These are phyloP conservation scores for Erigeron philadelphicus DNA, from an alignment of 140 eudicot species.

Conservation along the genomic window DNA sequence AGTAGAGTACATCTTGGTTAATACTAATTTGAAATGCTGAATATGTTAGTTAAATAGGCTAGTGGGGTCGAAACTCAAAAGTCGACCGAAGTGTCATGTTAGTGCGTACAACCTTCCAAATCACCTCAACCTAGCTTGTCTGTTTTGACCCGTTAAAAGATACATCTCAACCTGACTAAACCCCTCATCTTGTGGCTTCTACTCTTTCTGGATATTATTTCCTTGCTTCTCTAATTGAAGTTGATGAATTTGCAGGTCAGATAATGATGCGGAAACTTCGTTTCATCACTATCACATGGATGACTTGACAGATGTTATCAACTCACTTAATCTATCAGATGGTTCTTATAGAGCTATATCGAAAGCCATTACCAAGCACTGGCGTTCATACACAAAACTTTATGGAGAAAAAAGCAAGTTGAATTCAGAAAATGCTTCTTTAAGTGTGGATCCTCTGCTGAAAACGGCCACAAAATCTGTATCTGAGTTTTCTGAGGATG, in stretches of 20 bases:
- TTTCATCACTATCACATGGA: constrained; percentile 54
- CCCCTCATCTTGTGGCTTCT: neutral
- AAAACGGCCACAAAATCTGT: constrained; percentile 15
- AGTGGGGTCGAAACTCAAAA: neutral
- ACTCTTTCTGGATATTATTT: neutral
- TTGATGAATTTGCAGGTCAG: constrained; percentile 55
- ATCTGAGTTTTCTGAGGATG: constrained; percentile 43
- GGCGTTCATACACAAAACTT: constrained; percentile 33
- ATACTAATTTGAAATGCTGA: neutral
- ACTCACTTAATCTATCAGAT: constrained; percentile 38
- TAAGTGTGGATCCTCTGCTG: constrained; percentile 23
- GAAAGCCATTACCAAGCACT: constrained; percentile 47
- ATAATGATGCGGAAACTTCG: constrained; percentile 43
- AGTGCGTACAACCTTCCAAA: neutral
- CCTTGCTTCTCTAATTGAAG: constrained; percentile 14
- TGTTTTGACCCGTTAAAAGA: neutral
- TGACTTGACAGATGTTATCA: constrained; percentile 50
- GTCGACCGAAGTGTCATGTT: neutral
- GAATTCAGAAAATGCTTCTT: constrained; percentile 30
- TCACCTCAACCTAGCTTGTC: neutral
- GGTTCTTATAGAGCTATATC: constrained; percentile 38
- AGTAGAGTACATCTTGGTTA: neutral
- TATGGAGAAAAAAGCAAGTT: constrained; percentile 37
- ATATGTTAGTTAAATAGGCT: neutral
- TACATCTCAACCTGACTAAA: neutral